Base-by-base conservation (phyloP, 345 rosid species). In the Lagerstroemia speciosa region DNA sequence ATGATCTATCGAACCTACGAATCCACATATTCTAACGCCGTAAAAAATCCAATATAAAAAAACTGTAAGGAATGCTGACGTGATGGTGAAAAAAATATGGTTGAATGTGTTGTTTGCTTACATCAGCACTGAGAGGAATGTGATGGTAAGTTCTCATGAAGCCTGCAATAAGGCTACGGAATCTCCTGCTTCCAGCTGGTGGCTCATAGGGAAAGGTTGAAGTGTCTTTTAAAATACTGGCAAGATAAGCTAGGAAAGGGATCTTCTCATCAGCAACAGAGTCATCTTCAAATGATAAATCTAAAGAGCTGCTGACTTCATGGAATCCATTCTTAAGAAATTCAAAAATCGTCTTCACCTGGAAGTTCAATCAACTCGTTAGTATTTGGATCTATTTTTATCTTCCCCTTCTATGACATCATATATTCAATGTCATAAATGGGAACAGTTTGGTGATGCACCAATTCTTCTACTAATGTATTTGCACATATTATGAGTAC, bases 251-350 rank as follows among this genome's bases (percentile, higher is more conserved):
- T 61, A 89, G 90, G 84, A 91, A 93, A 5, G 99, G 91, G 62
- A 93, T 87, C 82, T 89, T 93, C 91, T 93, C 99, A 76, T 93
- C 99, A 33, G 97, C 99, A 82, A 94, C 97, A 27, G 89, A 76
- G 75, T 94, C 99, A 79, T 91, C 94, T 76, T 86, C 90, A 71
- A 94, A 94, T 33, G 85, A 91, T 73, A 93, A 83, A 79, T 93
- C 97, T 66, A 93, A 85, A 1, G 97, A 93, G 80, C 89, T 86
- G 82, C 94, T 85, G 83, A 91, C 83, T 52, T 90, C 97, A 4
- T 86, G 85, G 75, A 82, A 93, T 73, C 96, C 97, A 80, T 85
- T 93, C 81, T 85, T 89, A 71, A 93, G 85, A 81, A 89, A 93
- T 69, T 90, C 92, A 72, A 93, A 93, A 71, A 90, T 87, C 81